Conservation (phyloP, 1,284 basidiomycete species). For the Cutaneotrichosporon curvatum region DNA sequence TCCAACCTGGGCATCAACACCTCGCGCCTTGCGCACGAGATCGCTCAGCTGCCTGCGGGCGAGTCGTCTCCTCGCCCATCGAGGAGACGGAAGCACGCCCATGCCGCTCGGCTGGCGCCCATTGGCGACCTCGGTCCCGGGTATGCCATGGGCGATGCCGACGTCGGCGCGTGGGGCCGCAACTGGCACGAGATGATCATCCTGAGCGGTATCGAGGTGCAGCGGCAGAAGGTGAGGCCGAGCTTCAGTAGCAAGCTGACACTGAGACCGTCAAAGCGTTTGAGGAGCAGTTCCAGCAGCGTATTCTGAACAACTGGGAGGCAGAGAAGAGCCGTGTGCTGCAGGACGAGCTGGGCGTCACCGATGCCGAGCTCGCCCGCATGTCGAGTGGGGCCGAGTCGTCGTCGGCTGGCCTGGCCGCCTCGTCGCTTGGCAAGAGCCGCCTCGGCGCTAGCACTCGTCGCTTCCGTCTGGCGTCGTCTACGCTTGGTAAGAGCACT, state of each 20-base stretch:
- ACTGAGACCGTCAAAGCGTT: constrained; percentile 38
- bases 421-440: constrained; percentile 27
- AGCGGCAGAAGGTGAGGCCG: constrained; percentile 34
- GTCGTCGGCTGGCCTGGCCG: constrained; percentile 10
- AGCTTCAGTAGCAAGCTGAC: background rate
- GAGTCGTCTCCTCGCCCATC: constrained; percentile 14
- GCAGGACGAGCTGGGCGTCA: constrained; percentile 43
- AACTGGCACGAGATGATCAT: constrained; percentile 46
- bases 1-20: constrained; percentile 44
- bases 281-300: constrained; percentile 40
- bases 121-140: constrained; percentile 26
- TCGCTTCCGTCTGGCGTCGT: constrained; percentile 35
- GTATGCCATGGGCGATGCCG: constrained; percentile 30
- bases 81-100: constrained; percentile 15
- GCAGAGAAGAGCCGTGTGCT: constrained; percentile 36
- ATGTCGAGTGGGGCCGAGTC: constrained; percentile 12
- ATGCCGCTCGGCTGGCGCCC: constrained; percentile 14
- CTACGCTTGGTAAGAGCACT: constrained; percentile 23
- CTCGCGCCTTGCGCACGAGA: constrained; percentile 36
- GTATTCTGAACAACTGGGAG: constrained; percentile 40
- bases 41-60: constrained; percentile 28
- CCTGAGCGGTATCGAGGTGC: constrained; percentile 39
- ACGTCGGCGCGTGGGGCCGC: constrained; percentile 39
- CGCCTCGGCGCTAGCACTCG: constrained; percentile 29
- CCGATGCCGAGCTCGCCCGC: constrained; percentile 37